Conservation (phyloP, 768 basidiomycete species). For the Mycena capillaripes region DNA sequence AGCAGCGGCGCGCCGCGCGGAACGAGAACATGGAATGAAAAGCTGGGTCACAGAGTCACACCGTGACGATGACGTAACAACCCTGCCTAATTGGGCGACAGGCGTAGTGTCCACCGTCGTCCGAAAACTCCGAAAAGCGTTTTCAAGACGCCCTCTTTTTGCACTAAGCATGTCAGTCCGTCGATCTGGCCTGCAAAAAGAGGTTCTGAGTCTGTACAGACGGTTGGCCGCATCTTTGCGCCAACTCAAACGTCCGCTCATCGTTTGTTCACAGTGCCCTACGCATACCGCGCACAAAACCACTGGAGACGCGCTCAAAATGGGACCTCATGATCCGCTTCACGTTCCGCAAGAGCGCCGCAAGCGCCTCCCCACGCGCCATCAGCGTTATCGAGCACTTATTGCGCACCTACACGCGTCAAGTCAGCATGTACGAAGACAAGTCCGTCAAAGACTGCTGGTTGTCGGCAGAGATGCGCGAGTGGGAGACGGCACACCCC, state of each 20-base stretch:
- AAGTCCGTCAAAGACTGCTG: slow-evolving; percentile 79
- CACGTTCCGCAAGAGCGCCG: slow-evolving; percentile 76
- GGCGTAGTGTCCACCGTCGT: too few relatives aligned
- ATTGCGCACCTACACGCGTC: slow-evolving; percentile 75
- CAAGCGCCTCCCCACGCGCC: slow-evolving; percentile 72
- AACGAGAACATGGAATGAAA: slow-evolving; percentile 8
- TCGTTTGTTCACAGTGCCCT: slow-evolving; percentile 66
- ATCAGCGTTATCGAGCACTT: slow-evolving; percentile 82
- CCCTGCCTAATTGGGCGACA: too few relatives aligned
- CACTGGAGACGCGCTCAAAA: slow-evolving; percentile 67
- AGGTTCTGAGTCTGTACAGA: slow-evolving; percentile 66
- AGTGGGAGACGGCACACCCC: slow-evolving; percentile 65
- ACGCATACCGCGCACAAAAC: slow-evolving; percentile 81
- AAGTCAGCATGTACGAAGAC: slow-evolving; percentile 80
- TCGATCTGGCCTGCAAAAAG: slow-evolving; percentile 62
- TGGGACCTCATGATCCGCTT: slow-evolving; percentile 80
- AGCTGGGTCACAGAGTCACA: not conserved
- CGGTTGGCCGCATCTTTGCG: slow-evolving; percentile 46
- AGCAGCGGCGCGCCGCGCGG: slow-evolving; percentile 10
- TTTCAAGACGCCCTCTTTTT: too few relatives aligned
- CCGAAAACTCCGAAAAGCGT: too few relatives aligned
- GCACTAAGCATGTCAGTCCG: slow-evolving; percentile 40
- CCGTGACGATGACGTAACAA: too few relatives aligned
- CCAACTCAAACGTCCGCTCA: slow-evolving; percentile 9
- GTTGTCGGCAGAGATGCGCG: slow-evolving; percentile 78